Percentiles rank a stretch among this genome's conserved stretches.
Conservation (phyloP, 768 basidiomycete genomes). For the Cystobasidium onofrii region DNA sequence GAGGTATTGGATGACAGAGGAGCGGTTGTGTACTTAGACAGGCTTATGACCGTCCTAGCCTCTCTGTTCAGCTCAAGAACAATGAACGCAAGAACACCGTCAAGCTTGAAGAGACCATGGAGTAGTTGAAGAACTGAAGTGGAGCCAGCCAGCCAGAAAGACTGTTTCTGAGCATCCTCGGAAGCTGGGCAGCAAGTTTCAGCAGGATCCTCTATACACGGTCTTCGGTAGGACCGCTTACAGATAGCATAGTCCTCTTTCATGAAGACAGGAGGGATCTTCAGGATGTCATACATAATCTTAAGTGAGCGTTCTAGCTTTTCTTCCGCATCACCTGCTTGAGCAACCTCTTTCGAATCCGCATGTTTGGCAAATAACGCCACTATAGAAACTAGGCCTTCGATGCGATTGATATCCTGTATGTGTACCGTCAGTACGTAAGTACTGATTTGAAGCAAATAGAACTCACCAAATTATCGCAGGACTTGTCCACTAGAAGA, state of each 20-base stretch:
- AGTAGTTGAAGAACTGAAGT: not conserved
- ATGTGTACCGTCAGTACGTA: not conserved
- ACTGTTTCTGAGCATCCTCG: not conserved
- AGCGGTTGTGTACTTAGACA: not conserved
- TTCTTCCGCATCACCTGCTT: not conserved
- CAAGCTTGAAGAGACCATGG: not conserved
- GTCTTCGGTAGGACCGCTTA: not conserved
- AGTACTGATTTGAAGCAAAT: not conserved
- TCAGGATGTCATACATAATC: not conserved
- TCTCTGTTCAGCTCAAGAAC: not conserved
- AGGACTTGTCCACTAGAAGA: not conserved
- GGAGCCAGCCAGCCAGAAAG: slow-evolving; percentile 11
- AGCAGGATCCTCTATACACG: not conserved
- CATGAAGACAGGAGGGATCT: not conserved
- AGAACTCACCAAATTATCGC: not conserved
- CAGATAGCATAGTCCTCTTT: slow-evolving; percentile 1
- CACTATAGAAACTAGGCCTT: not conserved
- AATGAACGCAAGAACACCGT: not conserved
- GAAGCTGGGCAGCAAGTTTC: not conserved
- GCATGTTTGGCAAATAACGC: not conserved
- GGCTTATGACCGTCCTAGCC: not conserved
- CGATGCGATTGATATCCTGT: not conserved
- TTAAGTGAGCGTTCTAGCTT: not conserved
- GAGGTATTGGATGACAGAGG: not conserved
- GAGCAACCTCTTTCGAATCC: not conserved